phyloP scores from a whole-genome alignment of 495 filamentous ascomycete species.

The Thermothielavioides terrestris region DNA sequence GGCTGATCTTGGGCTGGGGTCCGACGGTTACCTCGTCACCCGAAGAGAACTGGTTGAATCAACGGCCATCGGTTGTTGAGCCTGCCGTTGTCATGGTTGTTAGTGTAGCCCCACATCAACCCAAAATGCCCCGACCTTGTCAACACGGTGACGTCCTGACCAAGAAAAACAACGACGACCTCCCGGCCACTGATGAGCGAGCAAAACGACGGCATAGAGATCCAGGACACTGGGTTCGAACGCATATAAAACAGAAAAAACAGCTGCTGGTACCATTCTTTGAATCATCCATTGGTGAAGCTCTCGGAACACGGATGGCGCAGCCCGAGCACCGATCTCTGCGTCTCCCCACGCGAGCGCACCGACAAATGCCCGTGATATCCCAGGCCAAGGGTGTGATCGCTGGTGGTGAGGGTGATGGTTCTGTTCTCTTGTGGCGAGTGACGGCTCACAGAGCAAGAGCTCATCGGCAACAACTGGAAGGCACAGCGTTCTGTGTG shows the following conservation, averaged over 20 bases:
- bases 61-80: constrained; percentile 21
- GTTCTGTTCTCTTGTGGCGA: no score
- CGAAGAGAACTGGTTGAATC: constrained; percentile 17
- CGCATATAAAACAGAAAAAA: no score
- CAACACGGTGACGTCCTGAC: no score
- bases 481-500: no score
- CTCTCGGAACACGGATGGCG: constrained; percentile 11
- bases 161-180: background rate
- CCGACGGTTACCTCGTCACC: background rate
- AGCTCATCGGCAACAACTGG: no score
- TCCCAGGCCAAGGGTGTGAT: background rate
- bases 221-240: no score
- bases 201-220: no score
- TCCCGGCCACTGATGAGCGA: no score
- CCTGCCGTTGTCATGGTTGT: constrained; percentile 8
- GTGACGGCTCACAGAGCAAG: no score
- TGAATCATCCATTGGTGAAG: background rate
- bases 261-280: no score
- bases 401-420: no score
- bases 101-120: constrained; percentile 5
- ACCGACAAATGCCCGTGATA: background rate
- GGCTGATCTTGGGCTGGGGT: constrained; percentile 12
- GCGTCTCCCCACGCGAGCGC: background rate
- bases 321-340: constrained; percentile 7
- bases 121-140: background rate